Evolutionary conservation across 208 protist species (phyloP).

Genomic region (Leptomonas seymouri): DNA sequence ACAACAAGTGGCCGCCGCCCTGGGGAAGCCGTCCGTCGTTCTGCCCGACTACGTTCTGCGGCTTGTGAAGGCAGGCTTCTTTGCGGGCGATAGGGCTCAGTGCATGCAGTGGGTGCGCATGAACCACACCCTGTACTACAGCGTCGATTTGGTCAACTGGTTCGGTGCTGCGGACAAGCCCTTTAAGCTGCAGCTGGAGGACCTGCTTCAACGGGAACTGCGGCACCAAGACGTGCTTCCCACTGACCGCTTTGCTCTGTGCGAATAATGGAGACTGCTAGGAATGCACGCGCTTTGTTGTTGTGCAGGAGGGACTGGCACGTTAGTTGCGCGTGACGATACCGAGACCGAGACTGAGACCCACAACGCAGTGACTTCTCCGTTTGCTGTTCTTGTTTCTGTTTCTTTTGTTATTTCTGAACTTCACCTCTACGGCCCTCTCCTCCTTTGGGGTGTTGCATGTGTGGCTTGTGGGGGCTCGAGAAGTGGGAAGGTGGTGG

Average conservation of each 20-base stretch:
- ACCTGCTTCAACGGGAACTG: conserved; percentile 53
- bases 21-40: conserved; percentile 61
- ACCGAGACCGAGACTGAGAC: not conserved
- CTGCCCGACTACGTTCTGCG: conserved; percentile 63
- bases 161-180: conserved; percentile 58
- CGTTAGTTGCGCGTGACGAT: not conserved
- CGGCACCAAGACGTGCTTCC: conserved; percentile 72
- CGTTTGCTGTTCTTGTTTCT: too few species aligned
- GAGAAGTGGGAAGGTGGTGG: too few species aligned
- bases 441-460: too few species aligned
- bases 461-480: too few species aligned
- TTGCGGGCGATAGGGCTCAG: conserved; percentile 48
- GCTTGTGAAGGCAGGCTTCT: conserved; percentile 81
- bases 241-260: conserved; percentile 52
- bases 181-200: conserved; percentile 64
- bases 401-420: too few species aligned
- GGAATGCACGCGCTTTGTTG: not conserved
- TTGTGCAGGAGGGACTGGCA: not conserved
- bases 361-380: not conserved
- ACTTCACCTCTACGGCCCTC: too few species aligned
- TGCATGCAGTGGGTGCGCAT: conserved; percentile 63
- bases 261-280: not conserved
- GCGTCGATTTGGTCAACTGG: conserved; percentile 71
- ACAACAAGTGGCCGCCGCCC: conserved; percentile 58
- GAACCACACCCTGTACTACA: conserved; percentile 60